phyloP scores from a whole-genome alignment of 2,329 filamentous ascomycete genomes.

The Grosmannia serpens region DNA sequence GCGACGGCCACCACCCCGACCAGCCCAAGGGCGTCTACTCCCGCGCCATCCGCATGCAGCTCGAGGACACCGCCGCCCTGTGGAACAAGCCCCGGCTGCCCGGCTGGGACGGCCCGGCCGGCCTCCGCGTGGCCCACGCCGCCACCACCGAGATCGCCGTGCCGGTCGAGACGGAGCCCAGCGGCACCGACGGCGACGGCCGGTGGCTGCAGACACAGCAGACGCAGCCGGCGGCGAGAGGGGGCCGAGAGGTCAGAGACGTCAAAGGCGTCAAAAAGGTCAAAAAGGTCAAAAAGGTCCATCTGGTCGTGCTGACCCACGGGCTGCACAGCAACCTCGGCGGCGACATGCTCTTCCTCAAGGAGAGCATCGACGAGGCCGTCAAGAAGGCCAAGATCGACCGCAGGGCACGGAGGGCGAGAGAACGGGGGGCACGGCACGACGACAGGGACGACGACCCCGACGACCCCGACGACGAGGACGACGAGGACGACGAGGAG shows the following conservation, averaged over 20 bases:
- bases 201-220: slow-evolving; percentile 4
- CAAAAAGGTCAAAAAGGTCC: slow-evolving; percentile 53
- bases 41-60: slow-evolving; percentile 61
- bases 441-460: slow-evolving; percentile 18
- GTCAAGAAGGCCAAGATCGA: slow-evolving; percentile 63
- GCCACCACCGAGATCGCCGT: not conserved
- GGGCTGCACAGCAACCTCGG: slow-evolving; percentile 92
- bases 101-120: slow-evolving; percentile 18
- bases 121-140: not conserved
- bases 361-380: slow-evolving; percentile 88
- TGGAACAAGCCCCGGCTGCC: slow-evolving; percentile 83
- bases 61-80: slow-evolving; percentile 78
- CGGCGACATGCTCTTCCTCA: slow-evolving; percentile 92
- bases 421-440: slow-evolving; percentile 20
- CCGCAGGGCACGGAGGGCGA: slow-evolving; percentile 48
- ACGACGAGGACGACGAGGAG: slow-evolving; percentile 61
- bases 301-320: slow-evolving; percentile 87
- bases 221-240: not conserved
- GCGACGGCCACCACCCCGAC: slow-evolving; percentile 45
- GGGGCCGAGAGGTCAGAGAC: not conserved
- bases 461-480: slow-evolving; percentile 10
- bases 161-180: not conserved
- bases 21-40: slow-evolving; percentile 74
- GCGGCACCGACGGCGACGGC: not conserved
- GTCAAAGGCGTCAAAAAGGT: not conserved